These are phyloP conservation scores for Otatea glauca DNA, from an alignment of 176 grass and related monocot genomes.

Conservation along the genomic window DNA sequence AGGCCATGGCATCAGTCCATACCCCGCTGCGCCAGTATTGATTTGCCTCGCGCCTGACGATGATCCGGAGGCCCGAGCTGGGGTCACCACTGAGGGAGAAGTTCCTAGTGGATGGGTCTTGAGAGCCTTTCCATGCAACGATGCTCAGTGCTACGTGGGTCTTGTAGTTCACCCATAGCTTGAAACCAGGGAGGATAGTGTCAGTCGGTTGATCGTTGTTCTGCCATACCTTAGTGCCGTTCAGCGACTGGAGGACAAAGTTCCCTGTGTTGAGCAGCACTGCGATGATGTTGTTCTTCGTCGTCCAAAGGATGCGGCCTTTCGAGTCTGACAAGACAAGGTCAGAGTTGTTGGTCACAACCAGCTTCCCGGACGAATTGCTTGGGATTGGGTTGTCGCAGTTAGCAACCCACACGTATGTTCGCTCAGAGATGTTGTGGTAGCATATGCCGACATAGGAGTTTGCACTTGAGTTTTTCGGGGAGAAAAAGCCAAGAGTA, in stretches of 20 bases:
- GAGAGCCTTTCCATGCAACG: neutral
- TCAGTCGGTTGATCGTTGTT: neutral
- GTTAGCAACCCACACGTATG: conserved; percentile 55
- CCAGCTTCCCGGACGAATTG: neutral
- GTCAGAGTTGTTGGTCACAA: conserved; percentile 7
- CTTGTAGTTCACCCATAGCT: neutral
- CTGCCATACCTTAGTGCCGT: conserved; percentile 1
- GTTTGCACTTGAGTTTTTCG: neutral
- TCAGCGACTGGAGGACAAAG: conserved; percentile 13
- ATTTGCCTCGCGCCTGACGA: neutral
- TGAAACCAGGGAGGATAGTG: neutral
- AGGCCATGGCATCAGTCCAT: too few species aligned
- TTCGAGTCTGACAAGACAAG: neutral
- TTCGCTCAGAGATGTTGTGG: neutral
- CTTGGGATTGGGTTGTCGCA: conserved; percentile 31
- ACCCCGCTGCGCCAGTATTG: neutral
- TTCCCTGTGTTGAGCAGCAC: conserved; percentile 35
- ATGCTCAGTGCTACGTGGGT: neutral
- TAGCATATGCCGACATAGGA: conserved; percentile 54
- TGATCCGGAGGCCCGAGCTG: neutral
- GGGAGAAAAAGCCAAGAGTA: conserved; percentile 56
- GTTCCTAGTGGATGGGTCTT: conserved; percentile 19
- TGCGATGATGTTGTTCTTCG: neutral
- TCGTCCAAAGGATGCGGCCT: conserved; percentile 39
- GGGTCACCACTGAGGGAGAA: neutral